Percentiles rank a stretch among this genome's conserved stretches.
These are phyloP conservation scores for Discostella stelligera DNA, from an alignment of 352 stramenopile genomes.

Conservation along the genomic window DNA sequence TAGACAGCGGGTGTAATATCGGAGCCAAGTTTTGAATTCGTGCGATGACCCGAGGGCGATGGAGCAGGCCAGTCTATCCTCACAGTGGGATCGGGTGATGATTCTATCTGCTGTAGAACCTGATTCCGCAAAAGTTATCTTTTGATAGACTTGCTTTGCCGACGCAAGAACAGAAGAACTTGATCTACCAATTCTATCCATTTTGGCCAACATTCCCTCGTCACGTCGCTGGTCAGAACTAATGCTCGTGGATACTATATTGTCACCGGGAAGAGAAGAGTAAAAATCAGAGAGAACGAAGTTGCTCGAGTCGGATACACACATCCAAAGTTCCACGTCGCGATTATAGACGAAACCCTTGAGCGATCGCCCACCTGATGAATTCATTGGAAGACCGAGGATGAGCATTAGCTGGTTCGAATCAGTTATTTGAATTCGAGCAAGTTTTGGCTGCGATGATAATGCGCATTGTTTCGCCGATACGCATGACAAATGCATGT, in stretches of 20 bases:
- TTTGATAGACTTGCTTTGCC: slow-evolving; percentile 51
- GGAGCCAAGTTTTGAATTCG: slow-evolving; percentile 74
- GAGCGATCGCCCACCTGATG: slow-evolving; percentile 52
- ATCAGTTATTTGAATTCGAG: slow-evolving; percentile 68
- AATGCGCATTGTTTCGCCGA: slow-evolving; percentile 14
- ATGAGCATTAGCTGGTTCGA: slow-evolving; percentile 65
- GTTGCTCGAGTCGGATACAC: slow-evolving; percentile 64
- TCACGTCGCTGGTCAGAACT: slow-evolving; percentile 8
- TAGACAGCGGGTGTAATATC: slow-evolving; percentile 54
- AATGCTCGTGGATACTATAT: neutral
- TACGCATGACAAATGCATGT: slow-evolving; percentile 58
- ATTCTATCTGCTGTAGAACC: slow-evolving; percentile 38
- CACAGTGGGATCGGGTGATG: slow-evolving; percentile 70
- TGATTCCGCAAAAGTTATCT: slow-evolving; percentile 29
- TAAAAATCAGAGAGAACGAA: slow-evolving; percentile 81
- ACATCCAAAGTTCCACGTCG: slow-evolving; percentile 71
- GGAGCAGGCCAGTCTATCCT: slow-evolving; percentile 78
- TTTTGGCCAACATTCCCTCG: slow-evolving; percentile 46
- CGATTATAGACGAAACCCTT: slow-evolving; percentile 76
- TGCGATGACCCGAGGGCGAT: slow-evolving; percentile 55
- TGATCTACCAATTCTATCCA: slow-evolving; percentile 61
- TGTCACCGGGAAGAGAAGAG: slow-evolving; percentile 40
- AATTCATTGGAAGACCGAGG: slow-evolving; percentile 41
- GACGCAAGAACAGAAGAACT: slow-evolving; percentile 38
- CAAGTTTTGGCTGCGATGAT: slow-evolving; percentile 52